Evolutionary conservation across 345 rosid genomes (phyloP), one percentile per base, ranked within the genome.

Genomic region (Camelina neglecta): DNA sequence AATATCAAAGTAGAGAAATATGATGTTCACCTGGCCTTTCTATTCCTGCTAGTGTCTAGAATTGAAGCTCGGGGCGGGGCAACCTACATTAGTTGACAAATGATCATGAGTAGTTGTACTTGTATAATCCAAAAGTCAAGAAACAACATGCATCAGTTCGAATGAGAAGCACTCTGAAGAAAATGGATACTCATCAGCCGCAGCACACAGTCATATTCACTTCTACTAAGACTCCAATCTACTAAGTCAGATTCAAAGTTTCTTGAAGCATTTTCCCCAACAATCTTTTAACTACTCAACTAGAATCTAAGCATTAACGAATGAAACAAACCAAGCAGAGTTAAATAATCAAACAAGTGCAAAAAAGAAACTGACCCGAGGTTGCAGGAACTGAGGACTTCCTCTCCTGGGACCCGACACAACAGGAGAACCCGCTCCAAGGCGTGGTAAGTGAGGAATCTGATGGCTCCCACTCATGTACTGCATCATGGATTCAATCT

Each of bases 31-130:
- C 98, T 89, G 29, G 71, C 54, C 77, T 65, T 83, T 81, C 72
- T 88, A 60, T 53, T 73, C 44, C 89, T 94, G 83, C 81, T 84
- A 59, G 80, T 78, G 63, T 89, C 90, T 51, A 89, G 64, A 69
- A 79, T 56, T 44, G 89, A 78, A 70, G 87, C 80, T 67, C 89
- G 71, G 24, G 89, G 82, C 36, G 85, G 61, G 68, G 83, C 74
- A 75, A 79, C 94, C 97, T 88, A 35, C 29, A 35, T 7, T 35
- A 35, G 38, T 7, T 8, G 38, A 35, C 2, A 35, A 35, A 35
- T 35, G 38, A 35, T 35, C 38, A 35, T 35, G 38, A 65, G 39
- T 9, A 65, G 42, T 26, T 26, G 1, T 31, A 33, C 2, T 65
- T 47, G 41, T 65, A 48, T 18, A 29, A 49, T 31, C 33, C 5